These are phyloP conservation scores for Solanum raphanifolium DNA, from an alignment of 257 asterid genomes.

Conservation along the genomic window DNA sequence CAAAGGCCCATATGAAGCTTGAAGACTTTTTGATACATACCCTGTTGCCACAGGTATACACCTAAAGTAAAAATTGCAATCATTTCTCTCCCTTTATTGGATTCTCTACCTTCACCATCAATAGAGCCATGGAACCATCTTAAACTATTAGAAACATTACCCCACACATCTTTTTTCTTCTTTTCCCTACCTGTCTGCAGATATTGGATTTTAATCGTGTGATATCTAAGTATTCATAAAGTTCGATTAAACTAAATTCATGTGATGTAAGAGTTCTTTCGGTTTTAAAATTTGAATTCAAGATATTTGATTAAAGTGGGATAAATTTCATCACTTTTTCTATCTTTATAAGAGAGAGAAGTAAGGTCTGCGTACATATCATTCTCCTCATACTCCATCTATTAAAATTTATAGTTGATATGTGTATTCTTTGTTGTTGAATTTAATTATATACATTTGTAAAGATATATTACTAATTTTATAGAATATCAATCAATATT, in stretches of 20 bases:
- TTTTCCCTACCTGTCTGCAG: neutral
- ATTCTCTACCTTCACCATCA: neutral
- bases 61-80: neutral
- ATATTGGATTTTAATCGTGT: neutral
- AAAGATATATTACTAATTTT: neutral
- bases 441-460: neutral
- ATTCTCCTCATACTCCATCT: no score
- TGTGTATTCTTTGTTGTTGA: no score
- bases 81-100: neutral
- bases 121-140: neutral
- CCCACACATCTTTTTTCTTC: neutral
- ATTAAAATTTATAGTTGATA: no score
- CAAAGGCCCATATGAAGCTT: neutral
- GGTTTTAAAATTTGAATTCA: neutral
- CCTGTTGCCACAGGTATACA: neutral
- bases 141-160: neutral
- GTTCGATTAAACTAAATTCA: neutral
- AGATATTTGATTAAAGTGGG: neutral
- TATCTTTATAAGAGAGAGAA: neutral
- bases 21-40: neutral
- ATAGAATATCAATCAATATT: neutral
- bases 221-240: neutral
- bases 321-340: neutral
- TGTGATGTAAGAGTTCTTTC: neutral
- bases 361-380: rapidly evolving